Evolutionary conservation across 164 flowering plant species (phyloP).

Genomic region (Euptelea pleiosperma): DNA sequence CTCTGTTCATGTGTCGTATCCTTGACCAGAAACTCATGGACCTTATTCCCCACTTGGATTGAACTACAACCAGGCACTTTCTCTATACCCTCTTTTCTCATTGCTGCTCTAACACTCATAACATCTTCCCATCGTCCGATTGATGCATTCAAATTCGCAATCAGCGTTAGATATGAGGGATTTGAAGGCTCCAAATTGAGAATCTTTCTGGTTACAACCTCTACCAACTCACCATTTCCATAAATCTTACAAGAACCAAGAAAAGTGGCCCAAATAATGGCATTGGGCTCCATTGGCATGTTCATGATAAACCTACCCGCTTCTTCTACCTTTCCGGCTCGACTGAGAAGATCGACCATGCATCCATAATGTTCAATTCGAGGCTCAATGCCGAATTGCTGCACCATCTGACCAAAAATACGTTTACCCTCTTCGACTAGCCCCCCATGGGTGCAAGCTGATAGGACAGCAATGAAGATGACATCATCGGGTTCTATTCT

Average conservation of each 20-base stretch:
- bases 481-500: slow-evolving; percentile 46
- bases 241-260: slow-evolving; percentile 39
- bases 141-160: slow-evolving; percentile 46
- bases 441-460: slow-evolving; percentile 62
- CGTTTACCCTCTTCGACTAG: slow-evolving; percentile 44
- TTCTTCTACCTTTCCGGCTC: slow-evolving; percentile 49
- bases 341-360: slow-evolving; percentile 55
- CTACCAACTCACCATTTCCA: slow-evolving; percentile 31
- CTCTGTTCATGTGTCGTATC: slow-evolving; percentile 38
- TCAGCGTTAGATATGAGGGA: slow-evolving; percentile 38
- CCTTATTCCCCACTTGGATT: slow-evolving; percentile 37
- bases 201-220: slow-evolving; percentile 26
- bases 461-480: slow-evolving; percentile 40
- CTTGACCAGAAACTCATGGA: slow-evolving; percentile 47
- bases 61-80: slow-evolving; percentile 58
- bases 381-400: slow-evolving; percentile 30
- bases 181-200: slow-evolving; percentile 45
- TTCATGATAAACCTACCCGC: slow-evolving; percentile 36
- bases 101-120: slow-evolving; percentile 24
- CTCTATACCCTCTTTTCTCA: slow-evolving; percentile 40
- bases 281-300: slow-evolving; percentile 57
- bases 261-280: slow-evolving; percentile 50
- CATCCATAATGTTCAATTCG: slow-evolving; percentile 53
- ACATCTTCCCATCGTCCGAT: slow-evolving; percentile 36
- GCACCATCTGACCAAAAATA: slow-evolving; percentile 37